Evolutionary conservation across 2,329 filamentous ascomycete species (phyloP).

Genomic region (Nothopassalora personata): DNA sequence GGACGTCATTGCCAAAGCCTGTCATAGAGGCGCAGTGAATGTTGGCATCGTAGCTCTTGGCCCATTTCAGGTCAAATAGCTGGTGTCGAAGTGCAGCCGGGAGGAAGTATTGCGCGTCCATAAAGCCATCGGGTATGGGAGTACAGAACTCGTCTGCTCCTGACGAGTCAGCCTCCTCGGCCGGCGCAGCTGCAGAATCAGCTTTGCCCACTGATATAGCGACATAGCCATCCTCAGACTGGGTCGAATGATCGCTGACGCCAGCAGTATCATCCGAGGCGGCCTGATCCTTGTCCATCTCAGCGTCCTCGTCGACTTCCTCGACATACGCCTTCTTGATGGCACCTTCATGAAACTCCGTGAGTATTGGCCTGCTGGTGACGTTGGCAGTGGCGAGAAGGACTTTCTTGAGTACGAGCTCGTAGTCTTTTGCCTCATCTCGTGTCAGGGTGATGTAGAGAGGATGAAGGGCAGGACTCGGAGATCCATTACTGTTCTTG

Average conservation of each 20-base stretch:
- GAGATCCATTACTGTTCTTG: constrained; percentile 30
- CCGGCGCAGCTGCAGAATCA: constrained; percentile 3
- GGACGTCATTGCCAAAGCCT: constrained; percentile 13
- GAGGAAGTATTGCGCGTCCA: constrained; percentile 42
- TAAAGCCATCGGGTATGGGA: constrained; percentile 25
- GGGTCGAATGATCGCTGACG: constrained; percentile 70
- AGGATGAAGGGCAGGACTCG: constrained; percentile 22
- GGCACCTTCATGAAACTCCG: constrained; percentile 37
- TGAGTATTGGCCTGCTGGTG: constrained; percentile 64
- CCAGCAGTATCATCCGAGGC: constrained; percentile 45
- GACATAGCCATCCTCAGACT: constrained; percentile 85
- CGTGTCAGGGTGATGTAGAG: constrained; percentile 69
- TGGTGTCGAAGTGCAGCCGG: constrained; percentile 56
- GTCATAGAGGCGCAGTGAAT: constrained; percentile 52
- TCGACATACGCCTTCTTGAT: constrained; percentile 3
- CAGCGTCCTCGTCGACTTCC: constrained; percentile 9
- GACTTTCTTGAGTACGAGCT: constrained; percentile 73
- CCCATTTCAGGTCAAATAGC: constrained; percentile 72
- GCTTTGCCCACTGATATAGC: constrained; percentile 77
- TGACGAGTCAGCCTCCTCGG: background rate
- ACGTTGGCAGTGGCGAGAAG: constrained; percentile 69
- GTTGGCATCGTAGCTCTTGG: constrained; percentile 52
- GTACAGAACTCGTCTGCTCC: constrained; percentile 8
- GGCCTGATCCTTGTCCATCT: constrained; percentile 44
- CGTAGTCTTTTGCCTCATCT: constrained; percentile 64